Conservation (phyloP, 1,284 basidiomycete genomes). For the Austroboletus novae-zelandiae region DNA sequence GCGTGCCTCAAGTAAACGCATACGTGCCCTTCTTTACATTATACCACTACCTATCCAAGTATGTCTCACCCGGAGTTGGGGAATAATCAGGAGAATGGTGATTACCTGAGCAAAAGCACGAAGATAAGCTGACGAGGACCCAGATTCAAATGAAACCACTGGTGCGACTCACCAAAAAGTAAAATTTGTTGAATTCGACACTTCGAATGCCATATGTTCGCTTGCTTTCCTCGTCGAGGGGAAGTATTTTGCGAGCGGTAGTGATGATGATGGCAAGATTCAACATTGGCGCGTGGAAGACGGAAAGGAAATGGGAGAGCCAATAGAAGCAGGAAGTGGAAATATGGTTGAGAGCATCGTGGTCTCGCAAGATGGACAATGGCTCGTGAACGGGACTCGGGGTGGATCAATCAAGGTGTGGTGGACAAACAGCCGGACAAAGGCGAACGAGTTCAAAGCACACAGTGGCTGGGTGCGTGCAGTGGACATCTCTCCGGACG, state of each 20-base stretch:
- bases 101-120: too few species aligned
- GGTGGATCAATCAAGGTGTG: neutral
- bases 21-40: too few species aligned
- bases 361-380: neutral
- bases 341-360: neutral
- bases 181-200: too few species aligned
- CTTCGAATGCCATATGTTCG: too few species aligned
- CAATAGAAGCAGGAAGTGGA: neutral
- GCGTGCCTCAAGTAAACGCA: neutral
- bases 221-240: neutral
- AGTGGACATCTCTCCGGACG: constrained; percentile 2
- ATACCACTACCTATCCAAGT: too few species aligned
- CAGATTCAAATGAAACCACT: too few species aligned
- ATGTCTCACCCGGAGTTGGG: too few species aligned
- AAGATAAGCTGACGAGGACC: too few species aligned
- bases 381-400: neutral
- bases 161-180: too few species aligned
- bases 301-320: neutral
- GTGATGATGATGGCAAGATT: neutral
- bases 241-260: neutral
- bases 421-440: neutral
- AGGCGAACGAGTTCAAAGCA: neutral
- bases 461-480: neutral
- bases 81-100: too few species aligned
- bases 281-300: neutral